phyloP scores from a whole-genome alignment of 2,329 filamentous ascomycete species.

The Phoma sp. region DNA sequence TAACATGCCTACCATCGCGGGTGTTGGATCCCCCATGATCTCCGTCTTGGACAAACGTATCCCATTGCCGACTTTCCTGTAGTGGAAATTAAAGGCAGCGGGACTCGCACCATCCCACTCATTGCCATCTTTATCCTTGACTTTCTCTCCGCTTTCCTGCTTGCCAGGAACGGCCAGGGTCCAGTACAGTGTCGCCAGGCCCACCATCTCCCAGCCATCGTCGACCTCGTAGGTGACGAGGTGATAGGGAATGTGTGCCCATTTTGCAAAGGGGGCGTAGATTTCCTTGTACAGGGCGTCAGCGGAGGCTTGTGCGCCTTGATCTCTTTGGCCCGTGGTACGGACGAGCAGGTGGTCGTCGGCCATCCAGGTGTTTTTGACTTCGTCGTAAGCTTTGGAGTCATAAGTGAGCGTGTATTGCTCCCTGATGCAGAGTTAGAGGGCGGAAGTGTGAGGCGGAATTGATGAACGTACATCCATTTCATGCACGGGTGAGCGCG shows the following conservation, averaged over 20 bases:
- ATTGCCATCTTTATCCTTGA: constrained; percentile 11
- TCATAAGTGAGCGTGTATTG: constrained; percentile 16
- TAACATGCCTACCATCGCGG: constrained; percentile 18
- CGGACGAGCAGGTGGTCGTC: constrained; percentile 11
- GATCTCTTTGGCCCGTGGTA: constrained; percentile 16
- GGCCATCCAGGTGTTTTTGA: constrained; percentile 3
- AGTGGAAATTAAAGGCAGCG: constrained; percentile 17
- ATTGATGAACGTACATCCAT: constrained; percentile 14
- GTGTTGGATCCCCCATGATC: constrained; percentile 18
- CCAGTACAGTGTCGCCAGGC: constrained; percentile 17
- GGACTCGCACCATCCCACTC: constrained; percentile 21
- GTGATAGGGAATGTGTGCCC: constrained; percentile 10
- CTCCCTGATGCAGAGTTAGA: constrained; percentile 5
- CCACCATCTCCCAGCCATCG: constrained; percentile 21
- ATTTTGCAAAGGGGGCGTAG: constrained; percentile 18
- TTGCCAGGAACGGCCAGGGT: constrained; percentile 15
- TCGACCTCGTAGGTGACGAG: constrained; percentile 17
- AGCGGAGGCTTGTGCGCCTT: constrained; percentile 9
- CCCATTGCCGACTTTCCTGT: constrained; percentile 6
- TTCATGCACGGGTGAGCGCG: constrained; percentile 23
- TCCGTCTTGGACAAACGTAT: constrained; percentile 11
- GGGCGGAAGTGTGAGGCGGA: background rate
- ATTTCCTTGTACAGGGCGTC: constrained; percentile 9
- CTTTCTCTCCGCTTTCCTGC: constrained; percentile 4
- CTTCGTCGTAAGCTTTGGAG: constrained; percentile 11